Evolutionary conservation across 2,329 filamentous ascomycete genomes (phyloP).

Genomic region (Sarocladium strictum): DNA sequence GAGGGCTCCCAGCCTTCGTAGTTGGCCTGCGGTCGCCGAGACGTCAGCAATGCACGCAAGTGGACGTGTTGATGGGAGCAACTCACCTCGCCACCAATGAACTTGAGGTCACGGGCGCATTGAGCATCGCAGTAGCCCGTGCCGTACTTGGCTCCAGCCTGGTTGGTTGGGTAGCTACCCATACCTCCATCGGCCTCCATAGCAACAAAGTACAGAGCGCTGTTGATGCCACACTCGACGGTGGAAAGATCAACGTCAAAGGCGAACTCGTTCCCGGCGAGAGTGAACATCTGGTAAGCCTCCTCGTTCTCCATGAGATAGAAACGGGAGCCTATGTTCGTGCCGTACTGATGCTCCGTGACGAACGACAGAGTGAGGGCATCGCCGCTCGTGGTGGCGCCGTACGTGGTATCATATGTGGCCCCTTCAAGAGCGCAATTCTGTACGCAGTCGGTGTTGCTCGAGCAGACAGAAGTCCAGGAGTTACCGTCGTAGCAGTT

Average conservation of each 20-base stretch:
- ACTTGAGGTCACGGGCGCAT: conserved; percentile 42
- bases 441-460: conserved; percentile 32
- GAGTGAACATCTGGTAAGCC: conserved; percentile 54
- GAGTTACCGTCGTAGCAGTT: conserved; percentile 44
- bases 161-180: conserved; percentile 37
- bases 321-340: conserved; percentile 41
- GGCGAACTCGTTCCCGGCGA: conserved; percentile 57
- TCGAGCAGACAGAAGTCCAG: conserved; percentile 30
- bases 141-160: conserved; percentile 45
- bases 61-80: background rate
- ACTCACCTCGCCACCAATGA: conserved; percentile 35
- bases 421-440: conserved; percentile 43
- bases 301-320: conserved; percentile 51
- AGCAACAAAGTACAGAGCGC: conserved; percentile 53
- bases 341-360: conserved; percentile 38
- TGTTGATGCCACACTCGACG: conserved; percentile 59
- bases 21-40: conserved; percentile 14
- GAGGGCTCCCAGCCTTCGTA: conserved; percentile 18
- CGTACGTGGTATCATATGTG: conserved; percentile 37
- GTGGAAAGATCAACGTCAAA: conserved; percentile 62
- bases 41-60: too few relatives aligned
- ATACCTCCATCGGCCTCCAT: conserved; percentile 49
- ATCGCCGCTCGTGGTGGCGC: conserved; percentile 39
- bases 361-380: conserved; percentile 45
- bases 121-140: conserved; percentile 49